Evolutionary conservation across 768 basidiomycete species (phyloP), one percentile per base, ranked within the genome.

Genomic region (Cytidiella melzeri): DNA sequence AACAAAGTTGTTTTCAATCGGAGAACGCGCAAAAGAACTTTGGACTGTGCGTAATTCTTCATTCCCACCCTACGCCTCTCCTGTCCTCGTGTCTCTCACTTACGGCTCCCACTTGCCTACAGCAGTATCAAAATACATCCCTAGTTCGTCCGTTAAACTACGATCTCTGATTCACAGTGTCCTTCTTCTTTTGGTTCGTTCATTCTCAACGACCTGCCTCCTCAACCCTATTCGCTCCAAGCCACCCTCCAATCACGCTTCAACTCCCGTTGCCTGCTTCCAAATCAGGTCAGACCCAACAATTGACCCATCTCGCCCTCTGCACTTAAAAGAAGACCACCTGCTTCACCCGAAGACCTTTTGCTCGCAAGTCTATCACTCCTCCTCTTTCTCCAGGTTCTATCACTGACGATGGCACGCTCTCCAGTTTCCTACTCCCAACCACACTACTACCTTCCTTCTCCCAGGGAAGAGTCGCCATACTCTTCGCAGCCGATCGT

Each of bases 401-500:
- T 10, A 18, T 36, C 38, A 30, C 54, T 51, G 36, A 55, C 47
- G 46, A 55, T 55, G 54, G 45, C 54, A 9, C 52, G 52, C 19
- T 53, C 52, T 19, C 52, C 52, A 44, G 52, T 55, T 34, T 43
- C 54, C 54, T 50, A 51, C 24, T 37, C 54, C 7, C 50, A 51
- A 19, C 45, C 54, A 3, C 54, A 55, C 42, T 55, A 55, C 50
- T 55, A 55, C 50, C 45, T 55, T 20, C 49, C 54, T 23, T 47
- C 45, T 12, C 54, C 50, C 26, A 49, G 50, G n/a, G 50, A 55
- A 24, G 48, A 42, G 47, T 53, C 56, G 24, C 45, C 54, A 18
- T 60, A 55, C 56, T 56, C 55, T 26, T 49, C 54, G 44, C 49
- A 50, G 27, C 53, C 53, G 45, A 57, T 59, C 55, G 44, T 49